Percentiles rank a stretch among this genome's conserved stretches.
Evolutionary conservation across 192 early-diverging fungal species (phyloP).

Genomic region (Coemansia javaensis): DNA sequence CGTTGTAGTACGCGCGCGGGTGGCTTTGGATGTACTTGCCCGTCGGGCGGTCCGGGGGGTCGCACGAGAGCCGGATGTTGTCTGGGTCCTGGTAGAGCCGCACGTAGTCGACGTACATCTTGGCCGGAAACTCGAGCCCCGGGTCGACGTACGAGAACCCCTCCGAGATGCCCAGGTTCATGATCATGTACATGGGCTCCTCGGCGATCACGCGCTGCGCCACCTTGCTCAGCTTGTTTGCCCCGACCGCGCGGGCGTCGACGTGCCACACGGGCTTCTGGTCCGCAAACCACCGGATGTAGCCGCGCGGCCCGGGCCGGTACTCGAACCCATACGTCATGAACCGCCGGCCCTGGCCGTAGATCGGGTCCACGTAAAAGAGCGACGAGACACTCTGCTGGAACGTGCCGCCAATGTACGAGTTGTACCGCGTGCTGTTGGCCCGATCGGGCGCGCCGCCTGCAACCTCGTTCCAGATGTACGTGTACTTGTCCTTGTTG

Average conservation of each 20-base stretch:
- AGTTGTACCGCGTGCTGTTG: slow-evolving; percentile 38
- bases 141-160: slow-evolving; percentile 47
- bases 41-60: slow-evolving; percentile 52
- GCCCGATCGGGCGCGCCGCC: slow-evolving; percentile 11
- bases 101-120: slow-evolving; percentile 56
- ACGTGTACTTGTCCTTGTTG: slow-evolving; percentile 37
- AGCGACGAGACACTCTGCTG: slow-evolving; percentile 51
- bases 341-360: slow-evolving; percentile 33
- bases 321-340: slow-evolving; percentile 52
- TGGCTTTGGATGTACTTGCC: slow-evolving; percentile 54
- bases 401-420: slow-evolving; percentile 47
- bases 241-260: slow-evolving; percentile 36
- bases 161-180: slow-evolving; percentile 50
- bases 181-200: slow-evolving; percentile 59
- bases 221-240: slow-evolving; percentile 43
- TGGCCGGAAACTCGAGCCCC: slow-evolving; percentile 38
- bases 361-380: slow-evolving; percentile 31
- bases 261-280: slow-evolving; percentile 44
- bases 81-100: slow-evolving; percentile 54
- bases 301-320: slow-evolving; percentile 39
- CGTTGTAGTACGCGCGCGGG: slow-evolving; percentile 52
- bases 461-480: slow-evolving; percentile 42
- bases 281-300: slow-evolving; percentile 45
- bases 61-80: slow-evolving; percentile 52
- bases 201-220: slow-evolving; percentile 47